A percentile compares a stretch with the other conserved stretches of the same genome.
phyloP scores from a whole-genome alignment of 129 eudicot species.

The Cynara cardunculus region DNA sequence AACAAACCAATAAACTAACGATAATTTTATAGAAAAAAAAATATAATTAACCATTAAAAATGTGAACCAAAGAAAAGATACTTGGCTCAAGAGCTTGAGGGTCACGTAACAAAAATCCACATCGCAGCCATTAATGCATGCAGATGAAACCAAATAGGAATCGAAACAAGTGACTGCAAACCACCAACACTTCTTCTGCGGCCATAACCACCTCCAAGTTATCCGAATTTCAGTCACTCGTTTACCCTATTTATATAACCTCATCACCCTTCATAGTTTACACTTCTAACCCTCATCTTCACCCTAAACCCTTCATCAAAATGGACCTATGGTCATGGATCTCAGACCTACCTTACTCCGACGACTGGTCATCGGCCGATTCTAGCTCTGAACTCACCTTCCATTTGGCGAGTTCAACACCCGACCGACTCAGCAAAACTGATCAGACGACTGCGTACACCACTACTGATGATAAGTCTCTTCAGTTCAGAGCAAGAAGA shows the following conservation, averaged over 20 bases:
- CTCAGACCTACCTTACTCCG: conserved; percentile 62
- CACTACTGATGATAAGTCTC: neutral
- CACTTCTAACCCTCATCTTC: neutral
- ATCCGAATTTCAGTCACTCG: conserved; percentile 47
- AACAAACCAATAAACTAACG: too few relatives aligned
- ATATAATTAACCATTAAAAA: too few relatives aligned
- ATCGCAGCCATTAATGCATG: conserved; percentile 39
- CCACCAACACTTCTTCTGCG: conserved; percentile 45
- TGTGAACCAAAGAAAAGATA: neutral
- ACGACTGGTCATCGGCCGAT: conserved; percentile 44
- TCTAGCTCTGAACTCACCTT: conserved; percentile 44
- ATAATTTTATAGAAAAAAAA: too few relatives aligned
- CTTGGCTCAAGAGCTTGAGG: neutral
- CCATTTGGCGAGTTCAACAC: conserved; percentile 39
- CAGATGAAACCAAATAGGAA: conserved; percentile 24
- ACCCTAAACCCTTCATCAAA: neutral
- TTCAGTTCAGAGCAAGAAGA: conserved; percentile 66
- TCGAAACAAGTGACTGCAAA: conserved; percentile 11
- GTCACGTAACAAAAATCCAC: neutral
- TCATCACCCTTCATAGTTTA: neutral
- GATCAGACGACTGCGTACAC: neutral
- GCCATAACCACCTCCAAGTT: conserved; percentile 65
- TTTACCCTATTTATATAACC: conserved; percentile 26
- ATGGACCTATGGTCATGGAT: conserved; percentile 98
- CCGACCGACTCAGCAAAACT: neutral